Percentiles rank a stretch among this genome's conserved stretches.
Evolutionary conservation across 1,139 yeast genomes (phyloP).

Genomic region (Yamadazyma trypodendri): DNA sequence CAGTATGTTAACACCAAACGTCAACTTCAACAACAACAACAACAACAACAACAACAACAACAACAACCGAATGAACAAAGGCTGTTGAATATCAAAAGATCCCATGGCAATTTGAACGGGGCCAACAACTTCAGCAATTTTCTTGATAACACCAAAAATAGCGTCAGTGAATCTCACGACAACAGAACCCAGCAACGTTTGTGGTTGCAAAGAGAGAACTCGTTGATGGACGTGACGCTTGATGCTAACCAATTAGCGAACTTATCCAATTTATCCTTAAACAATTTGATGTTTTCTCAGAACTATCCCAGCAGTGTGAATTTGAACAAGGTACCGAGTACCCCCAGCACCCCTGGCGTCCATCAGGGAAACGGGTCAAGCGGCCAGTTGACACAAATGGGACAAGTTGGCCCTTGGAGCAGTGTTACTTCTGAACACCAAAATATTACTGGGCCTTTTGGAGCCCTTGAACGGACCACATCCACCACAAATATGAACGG

Average conservation of each 20-base stretch:
- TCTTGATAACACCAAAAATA: slow-evolving; percentile 18
- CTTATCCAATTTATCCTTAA: slow-evolving; percentile 44
- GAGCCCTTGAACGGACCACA: slow-evolving; percentile 11
- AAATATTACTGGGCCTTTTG: background rate
- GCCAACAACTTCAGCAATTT: slow-evolving; percentile 35
- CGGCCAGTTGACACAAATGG: slow-evolving; percentile 8
- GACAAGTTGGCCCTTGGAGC: background rate
- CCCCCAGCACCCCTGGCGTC: slow-evolving; percentile 13
- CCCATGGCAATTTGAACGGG: slow-evolving; percentile 18
- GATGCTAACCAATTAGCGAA: slow-evolving; percentile 35
- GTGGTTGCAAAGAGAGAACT: slow-evolving; percentile 80
- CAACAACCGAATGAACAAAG: slow-evolving; percentile 8
- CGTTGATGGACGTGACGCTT: slow-evolving; percentile 55
- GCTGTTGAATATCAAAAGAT: slow-evolving; percentile 7
- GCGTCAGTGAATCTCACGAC: slow-evolving; percentile 14
- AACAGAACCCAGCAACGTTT: slow-evolving; percentile 74
- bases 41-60: slow-evolving; percentile 4
- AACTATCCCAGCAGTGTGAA: slow-evolving; percentile 29
- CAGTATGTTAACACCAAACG: slow-evolving; percentile 30
- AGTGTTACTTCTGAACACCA: slow-evolving; percentile 6
- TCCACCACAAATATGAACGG: slow-evolving; percentile 29
- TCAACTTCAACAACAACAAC: slow-evolving; percentile 17
- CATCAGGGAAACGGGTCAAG: slow-evolving; percentile 2
- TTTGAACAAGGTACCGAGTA: slow-evolving; percentile 19
- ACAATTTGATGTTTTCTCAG: slow-evolving; percentile 48